Conservation (phyloP, 768 basidiomycete genomes). For the Pilatotrama ljubarskyi region DNA sequence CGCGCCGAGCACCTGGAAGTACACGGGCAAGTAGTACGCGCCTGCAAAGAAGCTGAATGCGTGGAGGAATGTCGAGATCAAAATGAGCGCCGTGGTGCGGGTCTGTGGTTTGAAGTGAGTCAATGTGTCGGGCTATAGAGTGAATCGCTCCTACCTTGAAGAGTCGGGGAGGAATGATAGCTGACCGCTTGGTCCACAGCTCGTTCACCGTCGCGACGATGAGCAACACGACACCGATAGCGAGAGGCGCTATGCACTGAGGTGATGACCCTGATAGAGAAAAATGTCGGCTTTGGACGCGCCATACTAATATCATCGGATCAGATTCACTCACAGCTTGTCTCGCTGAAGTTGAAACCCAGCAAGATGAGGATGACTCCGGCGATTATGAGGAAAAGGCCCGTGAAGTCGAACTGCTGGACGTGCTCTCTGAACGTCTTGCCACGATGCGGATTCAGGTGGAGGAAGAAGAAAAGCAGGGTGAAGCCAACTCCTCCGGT, state of each 20-base stretch:
- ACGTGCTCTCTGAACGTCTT: constrained; percentile 58
- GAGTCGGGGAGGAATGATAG: constrained; percentile 72
- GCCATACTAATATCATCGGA: neutral
- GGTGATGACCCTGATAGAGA: constrained; percentile 53
- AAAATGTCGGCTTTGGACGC: neutral
- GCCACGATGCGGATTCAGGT: constrained; percentile 73
- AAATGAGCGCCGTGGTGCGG: constrained; percentile 66
- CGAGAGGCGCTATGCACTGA: constrained; percentile 63
- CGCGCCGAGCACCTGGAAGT: constrained; percentile 76
- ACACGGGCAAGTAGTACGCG: constrained; percentile 73
- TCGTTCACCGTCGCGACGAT: constrained; percentile 59
- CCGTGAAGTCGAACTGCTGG: constrained; percentile 71
- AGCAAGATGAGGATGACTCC: constrained; percentile 71
- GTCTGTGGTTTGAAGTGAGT: constrained; percentile 42
- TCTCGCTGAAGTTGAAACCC: constrained; percentile 73
- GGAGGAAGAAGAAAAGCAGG: constrained; percentile 71
- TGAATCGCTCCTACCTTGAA: constrained; percentile 52
- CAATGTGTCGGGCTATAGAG: too few species aligned
- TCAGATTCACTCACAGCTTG: constrained; percentile 53
- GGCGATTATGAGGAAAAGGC: constrained; percentile 58
- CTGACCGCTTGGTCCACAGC: constrained; percentile 57
- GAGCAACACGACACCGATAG: constrained; percentile 55
- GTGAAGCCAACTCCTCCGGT: constrained; percentile 66
- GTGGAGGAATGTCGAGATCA: constrained; percentile 63
- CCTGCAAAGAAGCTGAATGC: constrained; percentile 62